These are phyloP conservation scores for Myochromella boudieri DNA, from an alignment of 768 basidiomycete species.

Conservation along the genomic window DNA sequence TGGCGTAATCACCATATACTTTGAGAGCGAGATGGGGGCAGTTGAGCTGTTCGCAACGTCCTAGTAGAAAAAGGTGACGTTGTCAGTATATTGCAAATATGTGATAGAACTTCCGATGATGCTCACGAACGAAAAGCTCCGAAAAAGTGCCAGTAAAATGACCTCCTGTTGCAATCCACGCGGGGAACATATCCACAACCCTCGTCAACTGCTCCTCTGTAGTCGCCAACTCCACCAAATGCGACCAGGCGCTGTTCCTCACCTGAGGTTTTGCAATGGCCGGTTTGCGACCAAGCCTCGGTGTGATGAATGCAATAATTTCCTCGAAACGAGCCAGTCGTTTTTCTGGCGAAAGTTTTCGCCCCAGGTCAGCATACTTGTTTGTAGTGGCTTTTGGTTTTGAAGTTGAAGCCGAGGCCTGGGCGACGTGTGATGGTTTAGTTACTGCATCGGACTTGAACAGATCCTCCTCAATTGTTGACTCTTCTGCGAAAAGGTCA, in stretches of 20 bases:
- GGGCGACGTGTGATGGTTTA: not conserved
- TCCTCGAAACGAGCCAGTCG: not conserved
- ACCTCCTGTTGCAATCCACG: conserved; percentile 46
- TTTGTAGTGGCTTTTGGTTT: too few relatives aligned
- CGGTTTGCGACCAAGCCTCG: conserved; percentile 39
- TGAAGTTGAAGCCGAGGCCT: not conserved
- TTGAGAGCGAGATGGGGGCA: conserved; percentile 57
- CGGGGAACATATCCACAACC: conserved; percentile 46
- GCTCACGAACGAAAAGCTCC: conserved; percentile 58
- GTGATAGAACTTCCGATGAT: not conserved
- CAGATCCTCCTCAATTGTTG: not conserved
- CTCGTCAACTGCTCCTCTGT: conserved; percentile 48
- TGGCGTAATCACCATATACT: conserved; percentile 61
- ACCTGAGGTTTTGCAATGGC: conserved; percentile 32
- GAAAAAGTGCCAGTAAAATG: conserved; percentile 37
- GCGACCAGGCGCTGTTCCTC: conserved; percentile 46
- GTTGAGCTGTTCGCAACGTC: conserved; percentile 58
- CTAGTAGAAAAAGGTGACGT: conserved; percentile 30
- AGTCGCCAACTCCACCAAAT: conserved; percentile 49
- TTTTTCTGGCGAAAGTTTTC: conserved; percentile 1
- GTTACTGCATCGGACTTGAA: not conserved
- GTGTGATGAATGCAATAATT: conserved; percentile 7
- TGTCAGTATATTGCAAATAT: not conserved
- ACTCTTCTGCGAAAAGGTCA: conserved; percentile 13
- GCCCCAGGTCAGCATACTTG: too few relatives aligned